These are phyloP conservation scores for Trichomonas tenax DNA, from an alignment of 208 protist genomes.

Conservation along the genomic window DNA sequence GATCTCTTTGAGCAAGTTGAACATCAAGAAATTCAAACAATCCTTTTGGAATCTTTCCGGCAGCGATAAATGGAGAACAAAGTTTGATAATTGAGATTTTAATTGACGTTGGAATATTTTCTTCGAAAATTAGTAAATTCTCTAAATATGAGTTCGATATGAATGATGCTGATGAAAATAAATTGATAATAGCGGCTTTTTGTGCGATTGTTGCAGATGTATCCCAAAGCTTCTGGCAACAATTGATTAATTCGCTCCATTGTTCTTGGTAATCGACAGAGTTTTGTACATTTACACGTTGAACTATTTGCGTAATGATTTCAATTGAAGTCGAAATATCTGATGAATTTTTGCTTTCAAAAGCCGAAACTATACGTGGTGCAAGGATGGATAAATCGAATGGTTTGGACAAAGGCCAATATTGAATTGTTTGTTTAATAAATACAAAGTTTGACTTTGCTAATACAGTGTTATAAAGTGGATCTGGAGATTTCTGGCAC, in stretches of 20 bases:
- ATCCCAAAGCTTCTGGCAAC: not conserved
- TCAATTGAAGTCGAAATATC: not conserved
- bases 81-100: conserved; percentile 4
- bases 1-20: not conserved
- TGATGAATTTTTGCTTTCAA: not conserved
- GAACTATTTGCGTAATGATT: not conserved
- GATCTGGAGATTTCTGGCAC: not conserved
- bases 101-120: not conserved
- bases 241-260: not conserved
- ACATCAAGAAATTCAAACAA: not conserved
- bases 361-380: not conserved
- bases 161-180: not conserved
- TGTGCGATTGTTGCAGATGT: not conserved
- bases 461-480: not conserved
- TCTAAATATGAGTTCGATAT: not conserved
- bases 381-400: not conserved
- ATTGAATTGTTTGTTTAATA: not conserved
- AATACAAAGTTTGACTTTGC: not conserved
- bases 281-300: not conserved
- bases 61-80: not conserved
- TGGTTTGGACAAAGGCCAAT: not conserved
- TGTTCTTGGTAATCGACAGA: too few species aligned
- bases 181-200: not conserved
- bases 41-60: not conserved
- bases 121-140: not conserved